Evolutionary conservation across 75 land plant species (phyloP).

Genomic region (Isoetes taiwanensis): DNA sequence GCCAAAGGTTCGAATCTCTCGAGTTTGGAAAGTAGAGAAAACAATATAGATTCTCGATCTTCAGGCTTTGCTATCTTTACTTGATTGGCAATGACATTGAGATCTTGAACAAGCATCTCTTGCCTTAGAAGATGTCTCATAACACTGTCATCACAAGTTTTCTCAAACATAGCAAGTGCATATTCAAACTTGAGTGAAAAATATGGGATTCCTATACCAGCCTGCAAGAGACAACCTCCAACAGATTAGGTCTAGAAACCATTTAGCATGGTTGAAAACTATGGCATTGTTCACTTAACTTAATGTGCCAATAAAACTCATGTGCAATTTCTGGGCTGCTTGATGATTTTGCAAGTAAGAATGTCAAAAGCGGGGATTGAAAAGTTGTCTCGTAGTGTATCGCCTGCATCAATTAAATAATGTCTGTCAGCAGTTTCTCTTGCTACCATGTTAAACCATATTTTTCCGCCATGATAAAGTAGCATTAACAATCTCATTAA

Average conservation of each 20-base stretch:
- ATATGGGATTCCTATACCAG: conserved; percentile 7
- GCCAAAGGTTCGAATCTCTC: conserved; percentile 1
- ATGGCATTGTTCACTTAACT: background rate
- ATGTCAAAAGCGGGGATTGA: conserved; percentile 4
- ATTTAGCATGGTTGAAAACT: background rate
- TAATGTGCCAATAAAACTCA: conserved; percentile 9
- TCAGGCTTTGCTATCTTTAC: background rate
- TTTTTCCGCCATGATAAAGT: background rate
- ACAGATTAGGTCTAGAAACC: background rate
- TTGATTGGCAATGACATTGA: background rate
- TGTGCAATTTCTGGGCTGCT: background rate
- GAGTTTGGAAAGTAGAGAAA: background rate
- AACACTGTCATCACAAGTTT: background rate
- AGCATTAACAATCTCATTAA: background rate
- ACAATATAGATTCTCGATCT: background rate
- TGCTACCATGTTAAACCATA: background rate
- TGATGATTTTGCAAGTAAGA: background rate
- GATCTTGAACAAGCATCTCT: conserved; percentile 2
- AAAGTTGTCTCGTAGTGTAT: conserved; percentile 9
- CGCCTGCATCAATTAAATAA: background rate
- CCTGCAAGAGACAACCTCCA: background rate
- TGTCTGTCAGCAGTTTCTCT: background rate
- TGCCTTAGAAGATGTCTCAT: conserved; percentile 1
- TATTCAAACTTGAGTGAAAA: conserved; percentile 4
- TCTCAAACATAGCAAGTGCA: background rate